A percentile compares a stretch with the other conserved stretches of the same genome.
These are phyloP conservation scores for Colletotrichum nymphaeae DNA, from an alignment of 2,329 filamentous ascomycete species.

Conservation along the genomic window DNA sequence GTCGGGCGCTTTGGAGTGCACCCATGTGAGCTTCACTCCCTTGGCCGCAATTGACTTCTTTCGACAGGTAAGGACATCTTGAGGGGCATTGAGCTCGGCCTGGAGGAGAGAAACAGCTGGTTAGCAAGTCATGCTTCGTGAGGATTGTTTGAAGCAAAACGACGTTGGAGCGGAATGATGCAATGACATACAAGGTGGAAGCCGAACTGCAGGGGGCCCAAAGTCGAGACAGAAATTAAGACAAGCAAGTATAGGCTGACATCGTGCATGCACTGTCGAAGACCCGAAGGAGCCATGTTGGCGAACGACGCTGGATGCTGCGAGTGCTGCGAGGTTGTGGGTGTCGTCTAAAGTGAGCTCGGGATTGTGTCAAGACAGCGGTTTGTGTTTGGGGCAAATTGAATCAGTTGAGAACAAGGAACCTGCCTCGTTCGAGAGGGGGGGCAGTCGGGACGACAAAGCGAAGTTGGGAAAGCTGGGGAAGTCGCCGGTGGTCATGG, in stretches of 20 bases:
- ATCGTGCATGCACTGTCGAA: conserved; percentile 56
- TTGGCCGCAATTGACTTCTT: conserved; percentile 57
- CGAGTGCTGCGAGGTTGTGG: not conserved
- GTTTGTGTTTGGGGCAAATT: not conserved
- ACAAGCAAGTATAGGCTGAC: conserved; percentile 83
- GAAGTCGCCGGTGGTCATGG: not conserved
- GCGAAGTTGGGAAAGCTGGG: conserved; percentile 16
- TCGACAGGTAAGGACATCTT: conserved; percentile 91
- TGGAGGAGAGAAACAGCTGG: conserved; percentile 46
- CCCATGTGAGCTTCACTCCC: conserved; percentile 40
- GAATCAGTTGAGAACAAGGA: not conserved
- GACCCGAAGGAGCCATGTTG: conserved; percentile 46
- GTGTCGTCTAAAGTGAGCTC: conserved; percentile 4
- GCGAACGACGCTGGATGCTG: not conserved
- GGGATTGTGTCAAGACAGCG: conserved; percentile 1
- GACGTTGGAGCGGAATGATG: conserved; percentile 23
- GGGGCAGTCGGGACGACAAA: conserved; percentile 20
- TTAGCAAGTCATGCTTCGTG: not conserved
- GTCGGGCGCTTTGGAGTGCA: conserved; percentile 41
- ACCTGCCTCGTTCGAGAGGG: not conserved
- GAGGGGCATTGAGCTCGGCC: conserved; percentile 95
- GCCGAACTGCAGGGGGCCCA: conserved; percentile 93
- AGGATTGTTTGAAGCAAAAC: conserved; percentile 7
- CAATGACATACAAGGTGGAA: conserved; percentile 80
- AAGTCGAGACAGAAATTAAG: conserved; percentile 79